Percentiles rank a stretch among this genome's conserved stretches.
Conservation (phyloP, 345 rosid species). For the Salix caprea region DNA sequence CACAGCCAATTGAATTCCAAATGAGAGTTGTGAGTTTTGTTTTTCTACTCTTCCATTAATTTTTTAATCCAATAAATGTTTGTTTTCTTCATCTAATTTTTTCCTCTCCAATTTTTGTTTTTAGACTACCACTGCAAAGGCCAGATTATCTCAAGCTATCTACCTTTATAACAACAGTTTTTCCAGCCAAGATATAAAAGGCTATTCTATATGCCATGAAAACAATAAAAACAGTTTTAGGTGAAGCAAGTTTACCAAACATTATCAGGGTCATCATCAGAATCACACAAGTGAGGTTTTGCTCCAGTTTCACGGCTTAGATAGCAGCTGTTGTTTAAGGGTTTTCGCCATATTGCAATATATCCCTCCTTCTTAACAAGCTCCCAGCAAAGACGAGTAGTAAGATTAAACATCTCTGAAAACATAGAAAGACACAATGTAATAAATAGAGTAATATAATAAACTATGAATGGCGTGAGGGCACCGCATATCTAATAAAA, state of each 20-base stretch:
- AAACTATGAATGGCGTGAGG: background rate
- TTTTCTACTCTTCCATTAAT: background rate
- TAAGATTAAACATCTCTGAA: conserved; percentile 89
- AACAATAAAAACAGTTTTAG: background rate
- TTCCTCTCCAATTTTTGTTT: background rate
- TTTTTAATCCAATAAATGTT: background rate
- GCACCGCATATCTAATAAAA: background rate
- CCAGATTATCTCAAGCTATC: background rate
- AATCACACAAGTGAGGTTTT: conserved; percentile 66
- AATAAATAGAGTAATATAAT: background rate
- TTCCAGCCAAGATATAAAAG: background rate
- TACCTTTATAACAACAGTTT: background rate
- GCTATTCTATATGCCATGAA: background rate
- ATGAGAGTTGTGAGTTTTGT: background rate
- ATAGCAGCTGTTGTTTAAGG: conserved; percentile 74
- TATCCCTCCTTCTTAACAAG: conserved; percentile 94
- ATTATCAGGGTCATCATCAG: conserved; percentile 77
- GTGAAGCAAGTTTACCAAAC: conserved; percentile 56
- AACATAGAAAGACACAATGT: conserved; percentile 6
- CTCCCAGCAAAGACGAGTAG: conserved; percentile 85
- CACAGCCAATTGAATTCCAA: background rate
- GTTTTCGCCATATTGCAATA: conserved; percentile 91
- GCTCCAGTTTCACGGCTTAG: conserved; percentile 62
- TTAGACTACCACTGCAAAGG: background rate
- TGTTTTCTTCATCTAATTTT: background rate